phyloP scores from a whole-genome alignment of 2,329 filamentous ascomycete genomes.

The Aspergillus fischeri region DNA sequence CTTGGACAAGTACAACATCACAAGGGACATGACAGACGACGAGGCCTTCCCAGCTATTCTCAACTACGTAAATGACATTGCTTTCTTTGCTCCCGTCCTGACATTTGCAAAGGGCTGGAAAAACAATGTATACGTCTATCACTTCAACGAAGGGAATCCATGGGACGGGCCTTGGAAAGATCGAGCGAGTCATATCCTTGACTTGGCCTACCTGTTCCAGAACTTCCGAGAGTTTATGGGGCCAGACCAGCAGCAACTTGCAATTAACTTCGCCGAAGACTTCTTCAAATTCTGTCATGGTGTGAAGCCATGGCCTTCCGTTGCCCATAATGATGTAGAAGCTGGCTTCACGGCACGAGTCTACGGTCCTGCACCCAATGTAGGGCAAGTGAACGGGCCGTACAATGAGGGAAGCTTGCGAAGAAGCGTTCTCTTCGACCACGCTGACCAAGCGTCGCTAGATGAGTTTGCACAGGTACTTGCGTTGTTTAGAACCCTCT shows the following conservation, averaged over 20 bases:
- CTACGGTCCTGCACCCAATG: conserved; percentile 21
- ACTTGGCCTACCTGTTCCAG: conserved; percentile 44
- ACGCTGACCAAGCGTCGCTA: conserved; percentile 15
- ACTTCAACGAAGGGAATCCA: conserved; percentile 47
- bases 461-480: conserved; percentile 21
- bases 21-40: conserved; percentile 33
- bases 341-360: conserved; percentile 21
- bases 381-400: conserved; percentile 8
- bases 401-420: conserved; percentile 21
- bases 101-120: conserved; percentile 38
- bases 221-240: conserved; percentile 42
- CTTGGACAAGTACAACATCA: conserved; percentile 40
- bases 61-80: conserved; percentile 44
- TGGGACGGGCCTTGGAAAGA: conserved; percentile 44
- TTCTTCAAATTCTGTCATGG: conserved; percentile 40
- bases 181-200: conserved; percentile 42
- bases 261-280: conserved; percentile 32
- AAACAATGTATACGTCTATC: conserved; percentile 36
- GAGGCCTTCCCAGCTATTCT: conserved; percentile 42
- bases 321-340: conserved; percentile 13
- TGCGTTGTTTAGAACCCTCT: conserved; percentile 8
- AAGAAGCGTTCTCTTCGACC: conserved; percentile 22
- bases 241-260: conserved; percentile 28
- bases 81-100: conserved; percentile 43
- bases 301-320: conserved; percentile 28